These are phyloP conservation scores for Elsinoe necatrix DNA, from an alignment of 2,329 filamentous ascomycete species.

Conservation along the genomic window DNA sequence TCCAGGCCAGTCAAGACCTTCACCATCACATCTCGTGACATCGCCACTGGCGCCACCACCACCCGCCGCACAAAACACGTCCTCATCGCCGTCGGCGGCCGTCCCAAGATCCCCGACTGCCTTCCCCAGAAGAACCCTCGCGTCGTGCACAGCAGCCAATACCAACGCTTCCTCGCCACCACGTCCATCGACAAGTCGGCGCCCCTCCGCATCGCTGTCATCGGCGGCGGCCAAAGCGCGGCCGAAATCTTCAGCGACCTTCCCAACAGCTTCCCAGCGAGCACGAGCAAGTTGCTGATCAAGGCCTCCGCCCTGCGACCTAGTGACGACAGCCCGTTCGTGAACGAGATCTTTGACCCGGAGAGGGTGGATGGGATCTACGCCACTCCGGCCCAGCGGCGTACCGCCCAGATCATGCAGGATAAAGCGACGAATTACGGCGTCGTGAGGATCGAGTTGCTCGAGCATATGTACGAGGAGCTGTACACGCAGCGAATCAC, in stretches of 20 bases:
- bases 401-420: slow-evolving; percentile 53
- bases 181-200: slow-evolving; percentile 49
- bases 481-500: slow-evolving; percentile 78
- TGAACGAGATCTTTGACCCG: slow-evolving; percentile 95
- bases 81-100: slow-evolving; percentile 59
- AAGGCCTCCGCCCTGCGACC: slow-evolving; percentile 75
- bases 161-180: slow-evolving; percentile 55
- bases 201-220: slow-evolving; percentile 67
- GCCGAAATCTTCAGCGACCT: slow-evolving; percentile 94
- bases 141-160: slow-evolving; percentile 84
- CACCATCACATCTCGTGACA: slow-evolving; percentile 56
- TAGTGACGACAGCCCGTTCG: slow-evolving; percentile 92
- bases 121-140: slow-evolving; percentile 62
- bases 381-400: slow-evolving; percentile 54
- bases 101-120: slow-evolving; percentile 60
- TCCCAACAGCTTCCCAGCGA: slow-evolving; percentile 71
- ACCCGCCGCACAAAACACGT: slow-evolving; percentile 56
- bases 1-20: slow-evolving; percentile 54
- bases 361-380: slow-evolving; percentile 71
- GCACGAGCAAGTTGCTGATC: slow-evolving; percentile 69
- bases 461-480: slow-evolving; percentile 78
- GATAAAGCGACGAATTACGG: slow-evolving; percentile 89
- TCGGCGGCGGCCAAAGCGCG: slow-evolving; percentile 85
- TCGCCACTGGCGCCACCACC: slow-evolving; percentile 46
- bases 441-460: slow-evolving; percentile 81